Conservation (phyloP, 2,329 filamentous ascomycete species). For the Knoxdaviesia proteae region DNA sequence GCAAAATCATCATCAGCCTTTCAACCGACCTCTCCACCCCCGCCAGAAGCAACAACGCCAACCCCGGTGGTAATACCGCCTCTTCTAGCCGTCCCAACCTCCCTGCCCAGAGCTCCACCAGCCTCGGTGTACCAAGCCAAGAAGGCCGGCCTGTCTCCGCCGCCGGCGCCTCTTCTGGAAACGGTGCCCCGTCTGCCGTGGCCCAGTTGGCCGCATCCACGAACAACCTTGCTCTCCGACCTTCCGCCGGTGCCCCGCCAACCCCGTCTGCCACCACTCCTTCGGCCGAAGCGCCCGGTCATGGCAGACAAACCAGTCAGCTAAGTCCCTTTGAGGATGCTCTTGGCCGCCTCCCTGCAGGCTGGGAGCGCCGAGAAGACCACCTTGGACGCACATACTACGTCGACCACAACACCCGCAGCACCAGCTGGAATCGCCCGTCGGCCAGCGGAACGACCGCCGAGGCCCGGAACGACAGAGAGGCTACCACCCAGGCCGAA, state of each 20-base stretch:
- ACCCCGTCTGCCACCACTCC: slow-evolving; percentile 8
- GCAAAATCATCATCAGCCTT: slow-evolving; percentile 89
- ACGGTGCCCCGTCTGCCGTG: slow-evolving; percentile 20
- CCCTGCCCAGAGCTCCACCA: slow-evolving; percentile 16
- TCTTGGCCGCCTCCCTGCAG: slow-evolving; percentile 78
- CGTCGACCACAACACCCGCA: slow-evolving; percentile 91
- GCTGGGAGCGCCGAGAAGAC: slow-evolving; percentile 92
- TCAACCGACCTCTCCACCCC: slow-evolving; percentile 72
- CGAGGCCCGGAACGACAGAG: slow-evolving; percentile 51
- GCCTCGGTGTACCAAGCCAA: background rate
- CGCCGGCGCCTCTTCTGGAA: slow-evolving; percentile 8
- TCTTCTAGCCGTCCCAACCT: slow-evolving; percentile 21
- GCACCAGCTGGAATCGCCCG: slow-evolving; percentile 89
- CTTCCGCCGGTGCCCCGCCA: slow-evolving; percentile 12
- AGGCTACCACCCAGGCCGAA: slow-evolving; percentile 83
- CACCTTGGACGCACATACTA: slow-evolving; percentile 92
- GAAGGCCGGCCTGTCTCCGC: slow-evolving; percentile 23
- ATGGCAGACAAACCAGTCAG: slow-evolving; percentile 10
- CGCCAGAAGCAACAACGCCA: slow-evolving; percentile 24
- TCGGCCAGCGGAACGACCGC: slow-evolving; percentile 59
- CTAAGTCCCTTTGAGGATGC: slow-evolving; percentile 91
- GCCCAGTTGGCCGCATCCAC: slow-evolving; percentile 10
- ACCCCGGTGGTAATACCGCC: slow-evolving; percentile 3
- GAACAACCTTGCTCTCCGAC: slow-evolving; percentile 20
- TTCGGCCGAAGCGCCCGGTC: slow-evolving; percentile 3